These are phyloP conservation scores for Mycena sanguinolenta DNA, from an alignment of 768 basidiomycete species.

Conservation along the genomic window DNA sequence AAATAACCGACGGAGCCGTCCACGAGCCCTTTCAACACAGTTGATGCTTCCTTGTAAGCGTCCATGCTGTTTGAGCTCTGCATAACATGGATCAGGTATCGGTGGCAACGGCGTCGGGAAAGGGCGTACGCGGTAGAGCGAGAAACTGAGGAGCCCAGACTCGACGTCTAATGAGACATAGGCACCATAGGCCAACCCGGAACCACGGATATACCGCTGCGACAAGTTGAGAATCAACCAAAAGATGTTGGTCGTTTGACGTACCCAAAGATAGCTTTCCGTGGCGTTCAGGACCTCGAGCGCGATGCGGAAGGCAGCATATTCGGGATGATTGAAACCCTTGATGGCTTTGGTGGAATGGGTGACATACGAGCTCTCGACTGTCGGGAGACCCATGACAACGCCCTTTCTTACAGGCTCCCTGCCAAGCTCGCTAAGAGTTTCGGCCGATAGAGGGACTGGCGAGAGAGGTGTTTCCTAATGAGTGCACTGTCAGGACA, in stretches of 20 bases:
- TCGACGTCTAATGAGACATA: constrained; percentile 81
- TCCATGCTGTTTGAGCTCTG: constrained; percentile 86
- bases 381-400: constrained; percentile 90
- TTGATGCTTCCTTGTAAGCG: constrained; percentile 85
- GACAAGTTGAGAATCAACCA: constrained; percentile 4
- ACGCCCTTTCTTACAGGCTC: constrained; percentile 82
- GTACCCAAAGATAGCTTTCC: constrained; percentile 95
- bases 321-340: constrained; percentile 86
- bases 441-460: constrained; percentile 74
- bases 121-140: constrained; percentile 78
- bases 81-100: constrained; percentile 21
- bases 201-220: constrained; percentile 92
- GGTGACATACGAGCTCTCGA: constrained; percentile 91
- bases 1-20: constrained; percentile 78
- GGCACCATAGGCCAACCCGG: constrained; percentile 96
- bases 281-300: constrained; percentile 91
- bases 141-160: constrained; percentile 80
- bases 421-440: constrained; percentile 81
- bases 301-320: constrained; percentile 88
- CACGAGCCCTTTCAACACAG: constrained; percentile 82
- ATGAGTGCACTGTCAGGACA: constrained; percentile 19
- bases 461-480: constrained; percentile 72
- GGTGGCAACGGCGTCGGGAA: not conserved
- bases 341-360: constrained; percentile 84
- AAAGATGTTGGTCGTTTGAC: constrained; percentile 12